Conservation (phyloP, 345 rosid genomes). For the Cardamine chenopodiifolia region DNA sequence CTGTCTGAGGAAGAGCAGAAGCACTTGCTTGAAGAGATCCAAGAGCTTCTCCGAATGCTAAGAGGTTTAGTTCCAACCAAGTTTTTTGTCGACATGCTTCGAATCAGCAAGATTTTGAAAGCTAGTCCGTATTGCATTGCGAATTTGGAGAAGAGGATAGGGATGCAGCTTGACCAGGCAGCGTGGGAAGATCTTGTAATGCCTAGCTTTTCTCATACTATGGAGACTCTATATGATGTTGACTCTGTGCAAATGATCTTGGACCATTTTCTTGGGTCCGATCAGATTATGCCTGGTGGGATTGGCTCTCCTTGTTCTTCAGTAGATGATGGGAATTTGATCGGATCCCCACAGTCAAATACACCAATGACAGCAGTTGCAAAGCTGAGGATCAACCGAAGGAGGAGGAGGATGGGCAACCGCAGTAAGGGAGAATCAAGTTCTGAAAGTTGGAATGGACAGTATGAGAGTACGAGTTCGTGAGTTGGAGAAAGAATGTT, state of each 20-base stretch:
- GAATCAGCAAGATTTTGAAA: conserved; percentile 76
- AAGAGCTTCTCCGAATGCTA: conserved; percentile 69
- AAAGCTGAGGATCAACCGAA: conserved; percentile 74
- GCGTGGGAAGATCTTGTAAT: conserved; percentile 89
- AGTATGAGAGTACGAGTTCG: conserved; percentile 89
- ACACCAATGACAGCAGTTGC: conserved; percentile 86
- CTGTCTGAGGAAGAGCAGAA: conserved; percentile 90
- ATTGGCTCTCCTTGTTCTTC: conserved; percentile 74
- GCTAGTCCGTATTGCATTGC: conserved; percentile 67
- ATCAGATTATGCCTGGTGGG: conserved; percentile 72
- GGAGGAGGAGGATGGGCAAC: conserved; percentile 82
- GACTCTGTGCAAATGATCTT: conserved; percentile 87
- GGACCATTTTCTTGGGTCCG: conserved; percentile 82
- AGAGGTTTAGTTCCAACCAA: conserved; percentile 79
- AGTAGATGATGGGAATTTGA: conserved; percentile 76
- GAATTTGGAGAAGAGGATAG: conserved; percentile 79
- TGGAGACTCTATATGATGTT: conserved; percentile 89
- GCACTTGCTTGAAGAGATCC: conserved; percentile 72
- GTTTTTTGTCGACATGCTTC: conserved; percentile 81
- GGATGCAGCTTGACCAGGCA: conserved; percentile 97
- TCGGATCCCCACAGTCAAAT: conserved; percentile 72
- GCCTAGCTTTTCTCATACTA: conserved; percentile 85
- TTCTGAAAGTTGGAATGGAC: conserved; percentile 95
- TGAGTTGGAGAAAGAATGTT: conserved; percentile 86
- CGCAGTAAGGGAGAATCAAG: conserved; percentile 95